Evolutionary conservation across 768 basidiomycete genomes (phyloP).

Genomic region (Tricholoma hemisulphureum): DNA sequence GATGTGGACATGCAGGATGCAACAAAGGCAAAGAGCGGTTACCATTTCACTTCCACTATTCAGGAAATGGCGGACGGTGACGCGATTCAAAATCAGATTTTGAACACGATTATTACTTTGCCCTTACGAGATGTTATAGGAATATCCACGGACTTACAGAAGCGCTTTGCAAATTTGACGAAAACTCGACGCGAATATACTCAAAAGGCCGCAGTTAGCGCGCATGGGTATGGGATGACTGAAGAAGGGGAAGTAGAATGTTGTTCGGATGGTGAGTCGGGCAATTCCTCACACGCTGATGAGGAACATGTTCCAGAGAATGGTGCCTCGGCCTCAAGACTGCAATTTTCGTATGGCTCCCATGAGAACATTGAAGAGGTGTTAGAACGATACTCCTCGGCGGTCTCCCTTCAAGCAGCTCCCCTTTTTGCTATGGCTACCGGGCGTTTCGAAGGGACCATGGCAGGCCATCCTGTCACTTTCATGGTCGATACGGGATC

Average conservation of each 20-base stretch:
- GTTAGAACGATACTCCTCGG: constrained; percentile 8
- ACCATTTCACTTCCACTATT: background rate
- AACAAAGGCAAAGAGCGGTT: background rate
- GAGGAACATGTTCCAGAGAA: no score
- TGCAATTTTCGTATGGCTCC: background rate
- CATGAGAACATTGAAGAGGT: background rate
- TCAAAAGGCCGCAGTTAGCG: background rate
- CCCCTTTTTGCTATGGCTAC: constrained; percentile 14
- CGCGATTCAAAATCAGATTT: background rate
- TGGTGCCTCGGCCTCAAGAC: background rate
- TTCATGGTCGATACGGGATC: constrained; percentile 10
- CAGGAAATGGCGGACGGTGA: constrained; percentile 3
- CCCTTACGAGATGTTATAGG: no score
- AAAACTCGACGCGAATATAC: constrained; percentile 6
- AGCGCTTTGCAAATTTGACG: constrained; percentile 1
- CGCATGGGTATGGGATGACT: no score
- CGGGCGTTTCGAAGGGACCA: background rate
- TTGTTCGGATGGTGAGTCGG: no score
- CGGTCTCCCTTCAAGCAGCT: no score
- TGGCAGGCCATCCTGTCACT: background rate
- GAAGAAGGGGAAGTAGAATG: no score
- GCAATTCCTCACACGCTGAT: no score
- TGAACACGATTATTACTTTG: constrained; percentile 4
- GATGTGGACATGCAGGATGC: no score
- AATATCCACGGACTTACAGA: constrained; percentile 7